These are phyloP conservation scores for Oryza coarctata DNA, from an alignment of 176 grass and related monocot species.

Conservation along the genomic window DNA sequence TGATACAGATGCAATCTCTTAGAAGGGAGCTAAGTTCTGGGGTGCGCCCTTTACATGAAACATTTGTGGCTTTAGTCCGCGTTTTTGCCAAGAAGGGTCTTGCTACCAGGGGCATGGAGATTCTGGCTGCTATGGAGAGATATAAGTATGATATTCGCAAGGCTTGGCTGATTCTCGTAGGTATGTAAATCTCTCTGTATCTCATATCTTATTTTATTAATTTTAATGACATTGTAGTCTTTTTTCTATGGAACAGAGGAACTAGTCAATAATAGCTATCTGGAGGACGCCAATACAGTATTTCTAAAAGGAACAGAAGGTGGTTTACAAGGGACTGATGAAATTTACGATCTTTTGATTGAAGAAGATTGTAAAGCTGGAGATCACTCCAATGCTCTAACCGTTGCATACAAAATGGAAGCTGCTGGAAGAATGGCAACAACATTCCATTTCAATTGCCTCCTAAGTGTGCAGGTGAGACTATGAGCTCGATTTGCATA, in stretches of 20 bases:
- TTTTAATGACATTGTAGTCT: constrained; percentile 39
- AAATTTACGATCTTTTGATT: constrained; percentile 84
- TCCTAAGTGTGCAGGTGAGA: constrained; percentile 95
- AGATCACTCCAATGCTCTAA: constrained; percentile 94
- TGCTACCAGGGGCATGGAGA: constrained; percentile 91
- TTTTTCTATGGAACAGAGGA: constrained; percentile 62
- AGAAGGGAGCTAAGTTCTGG: constrained; percentile 91
- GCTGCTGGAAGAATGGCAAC: constrained; percentile 96
- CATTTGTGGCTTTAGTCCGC: constrained; percentile 87
- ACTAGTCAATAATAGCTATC: constrained; percentile 67
- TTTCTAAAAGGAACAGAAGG: constrained; percentile 96
- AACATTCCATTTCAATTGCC: constrained; percentile 97
- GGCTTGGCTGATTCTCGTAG: constrained; percentile 95
- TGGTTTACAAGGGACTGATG: constrained; percentile 73
- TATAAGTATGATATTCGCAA: constrained; percentile 86
- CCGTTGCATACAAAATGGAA: constrained; percentile 98
- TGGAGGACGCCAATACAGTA: constrained; percentile 84
- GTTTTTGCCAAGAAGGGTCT: constrained; percentile 88
- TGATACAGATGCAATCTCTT: constrained; percentile 88
- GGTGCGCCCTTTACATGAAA: constrained; percentile 82
- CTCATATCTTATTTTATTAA: neutral
- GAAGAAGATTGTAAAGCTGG: constrained; percentile 97
- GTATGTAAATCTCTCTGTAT: constrained; percentile 47
- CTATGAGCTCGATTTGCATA: constrained; percentile 25
- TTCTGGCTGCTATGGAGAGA: constrained; percentile 96